phyloP scores from a whole-genome alignment of 495 filamentous ascomycete genomes.

The Ascodesmis nigricans region DNA sequence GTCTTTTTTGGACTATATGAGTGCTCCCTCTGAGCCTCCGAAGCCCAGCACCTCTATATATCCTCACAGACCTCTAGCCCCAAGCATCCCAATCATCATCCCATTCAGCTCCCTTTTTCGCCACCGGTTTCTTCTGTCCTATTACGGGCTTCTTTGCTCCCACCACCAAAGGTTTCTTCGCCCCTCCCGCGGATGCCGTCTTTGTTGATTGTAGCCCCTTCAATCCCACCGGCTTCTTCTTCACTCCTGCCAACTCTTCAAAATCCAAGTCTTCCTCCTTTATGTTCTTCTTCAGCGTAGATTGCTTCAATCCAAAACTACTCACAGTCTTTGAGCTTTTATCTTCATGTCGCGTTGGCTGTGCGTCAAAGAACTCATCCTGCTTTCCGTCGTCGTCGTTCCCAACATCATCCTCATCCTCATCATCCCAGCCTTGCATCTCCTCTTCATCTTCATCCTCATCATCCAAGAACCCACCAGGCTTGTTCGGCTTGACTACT shows the following conservation, averaged over 20 bases:
- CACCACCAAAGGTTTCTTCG: too few species aligned
- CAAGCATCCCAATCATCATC: too few species aligned
- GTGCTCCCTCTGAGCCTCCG: too few species aligned
- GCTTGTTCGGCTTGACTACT: conserved; percentile 30
- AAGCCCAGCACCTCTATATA: too few species aligned
- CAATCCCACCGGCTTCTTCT: conserved; percentile 26
- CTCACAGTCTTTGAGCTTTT: conserved; percentile 7
- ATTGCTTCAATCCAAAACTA: conserved; percentile 29
- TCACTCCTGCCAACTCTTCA: conserved; percentile 74
- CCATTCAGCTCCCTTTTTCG: too few species aligned
- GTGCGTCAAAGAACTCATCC: conserved; percentile 30
- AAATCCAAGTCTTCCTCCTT: conserved; percentile 81
- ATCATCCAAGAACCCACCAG: conserved; percentile 28
- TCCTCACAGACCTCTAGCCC: too few species aligned
- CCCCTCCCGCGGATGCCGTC: too few species aligned
- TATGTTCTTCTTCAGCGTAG: conserved; percentile 28
- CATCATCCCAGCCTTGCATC: conserved; percentile 48
- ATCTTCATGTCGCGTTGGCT: conserved; percentile 1
- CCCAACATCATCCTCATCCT: conserved; percentile 33
- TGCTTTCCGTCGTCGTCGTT: conserved; percentile 39
- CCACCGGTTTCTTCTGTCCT: too few species aligned
- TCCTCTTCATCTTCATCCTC: conserved; percentile 34
- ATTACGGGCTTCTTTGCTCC: too few species aligned
- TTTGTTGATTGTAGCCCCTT: too few species aligned
- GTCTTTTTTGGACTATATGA: too few species aligned